Conservation (phyloP, 2,329 filamentous ascomycete genomes). For the Pyrenochaeta sp. region DNA sequence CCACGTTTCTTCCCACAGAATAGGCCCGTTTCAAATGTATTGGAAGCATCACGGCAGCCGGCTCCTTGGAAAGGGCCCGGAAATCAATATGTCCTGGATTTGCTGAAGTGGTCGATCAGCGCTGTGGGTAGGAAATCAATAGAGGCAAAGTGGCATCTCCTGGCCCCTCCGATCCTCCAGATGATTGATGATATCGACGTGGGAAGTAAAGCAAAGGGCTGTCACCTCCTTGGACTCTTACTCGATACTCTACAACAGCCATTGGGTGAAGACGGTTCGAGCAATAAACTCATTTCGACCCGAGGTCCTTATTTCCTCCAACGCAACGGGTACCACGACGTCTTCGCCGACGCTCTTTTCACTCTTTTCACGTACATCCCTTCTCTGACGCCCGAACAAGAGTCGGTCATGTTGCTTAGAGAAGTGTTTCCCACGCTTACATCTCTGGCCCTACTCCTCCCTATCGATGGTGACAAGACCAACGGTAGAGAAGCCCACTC, state of each 20-base stretch:
- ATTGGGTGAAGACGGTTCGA: neutral
- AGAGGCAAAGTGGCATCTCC: slow-evolving; percentile 70
- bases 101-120: slow-evolving; percentile 69
- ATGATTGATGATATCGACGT: slow-evolving; percentile 71
- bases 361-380: slow-evolving; percentile 81
- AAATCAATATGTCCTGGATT: slow-evolving; percentile 60
- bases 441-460: slow-evolving; percentile 54
- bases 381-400: slow-evolving; percentile 74
- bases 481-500: slow-evolving; percentile 2
- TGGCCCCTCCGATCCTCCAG: slow-evolving; percentile 74
- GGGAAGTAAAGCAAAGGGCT: slow-evolving; percentile 63
- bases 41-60: slow-evolving; percentile 65
- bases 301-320: slow-evolving; percentile 61
- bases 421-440: slow-evolving; percentile 74
- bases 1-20: slow-evolving; percentile 69
- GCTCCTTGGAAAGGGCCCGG: slow-evolving; percentile 65
- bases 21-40: slow-evolving; percentile 52
- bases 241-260: slow-evolving; percentile 53
- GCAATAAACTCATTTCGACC: slow-evolving; percentile 29
- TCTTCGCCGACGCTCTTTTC: slow-evolving; percentile 74
- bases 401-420: slow-evolving; percentile 71
- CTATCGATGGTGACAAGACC: slow-evolving; percentile 13
- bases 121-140: slow-evolving; percentile 61
- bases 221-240: slow-evolving; percentile 63
- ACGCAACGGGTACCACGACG: slow-evolving; percentile 64